Percentiles rank a stretch among this genome's conserved stretches.
Evolutionary conservation across 1,284 basidiomycete genomes (phyloP).

Genomic region (Ganoderma leucocontextum): DNA sequence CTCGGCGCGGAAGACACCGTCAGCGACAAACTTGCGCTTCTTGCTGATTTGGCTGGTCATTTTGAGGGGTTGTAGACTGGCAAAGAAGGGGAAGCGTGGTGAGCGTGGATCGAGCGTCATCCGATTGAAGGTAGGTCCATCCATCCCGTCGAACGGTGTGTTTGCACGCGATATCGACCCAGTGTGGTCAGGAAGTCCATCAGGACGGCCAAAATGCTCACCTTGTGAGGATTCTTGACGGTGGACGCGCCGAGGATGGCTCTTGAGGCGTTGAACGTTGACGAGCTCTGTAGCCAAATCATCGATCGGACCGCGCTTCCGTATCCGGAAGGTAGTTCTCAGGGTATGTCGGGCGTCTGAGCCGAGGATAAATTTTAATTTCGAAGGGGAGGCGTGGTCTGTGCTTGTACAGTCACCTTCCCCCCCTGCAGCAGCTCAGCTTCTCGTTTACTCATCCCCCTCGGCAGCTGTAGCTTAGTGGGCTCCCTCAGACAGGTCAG

Average conservation of each 20-base stretch:
- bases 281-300: conserved; percentile 22
- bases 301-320: conserved; percentile 14
- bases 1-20: conserved; percentile 98
- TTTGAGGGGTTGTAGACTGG: conserved; percentile 42
- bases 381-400: conserved; percentile 19
- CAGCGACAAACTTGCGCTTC: conserved; percentile 98
- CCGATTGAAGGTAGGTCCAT: conserved; percentile 19
- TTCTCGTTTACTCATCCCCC: neutral
- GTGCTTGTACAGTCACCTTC: conserved; percentile 13
- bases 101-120: conserved; percentile 27
- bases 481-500: neutral
- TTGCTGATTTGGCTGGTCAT: conserved; percentile 92
- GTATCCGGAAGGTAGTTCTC: conserved; percentile 23
- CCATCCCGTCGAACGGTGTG: conserved; percentile 21
- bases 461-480: neutral
- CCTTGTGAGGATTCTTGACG: conserved; percentile 34
- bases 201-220: conserved; percentile 22
- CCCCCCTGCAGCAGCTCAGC: neutral
- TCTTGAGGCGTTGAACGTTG: conserved; percentile 31
- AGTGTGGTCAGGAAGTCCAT: neutral
- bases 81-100: conserved; percentile 11
- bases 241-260: conserved; percentile 31
- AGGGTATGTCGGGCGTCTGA: conserved; percentile 10
- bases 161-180: neutral
- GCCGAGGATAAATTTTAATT: conserved; percentile 30